Conservation (phyloP, 2,329 filamentous ascomycete species). For the Beauveria sp. region DNA sequence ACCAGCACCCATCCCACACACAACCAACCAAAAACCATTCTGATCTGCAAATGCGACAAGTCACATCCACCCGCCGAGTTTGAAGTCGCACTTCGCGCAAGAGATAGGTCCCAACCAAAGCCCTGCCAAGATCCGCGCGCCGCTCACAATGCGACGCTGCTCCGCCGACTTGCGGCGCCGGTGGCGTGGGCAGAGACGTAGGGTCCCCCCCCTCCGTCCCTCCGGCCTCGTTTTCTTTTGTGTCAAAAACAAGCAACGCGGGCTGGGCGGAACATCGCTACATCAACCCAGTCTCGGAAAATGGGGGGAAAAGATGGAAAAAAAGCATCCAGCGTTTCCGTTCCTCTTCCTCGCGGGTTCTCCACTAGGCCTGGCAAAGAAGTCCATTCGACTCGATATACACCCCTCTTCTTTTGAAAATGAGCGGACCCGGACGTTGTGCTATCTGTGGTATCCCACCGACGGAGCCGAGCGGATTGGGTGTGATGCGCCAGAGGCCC, state of each 20-base stretch:
- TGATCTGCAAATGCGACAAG: too few relatives aligned
- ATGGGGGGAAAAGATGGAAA: too few relatives aligned
- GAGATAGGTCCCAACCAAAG: not conserved
- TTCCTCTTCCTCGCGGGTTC: too few relatives aligned
- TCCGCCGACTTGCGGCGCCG: not conserved
- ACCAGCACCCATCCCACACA: too few relatives aligned
- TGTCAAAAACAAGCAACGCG: not conserved
- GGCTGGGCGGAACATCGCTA: not conserved
- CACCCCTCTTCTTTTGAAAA: not conserved
- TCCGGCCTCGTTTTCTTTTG: not conserved
- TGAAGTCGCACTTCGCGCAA: too few relatives aligned
- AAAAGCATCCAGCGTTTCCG: too few relatives aligned
- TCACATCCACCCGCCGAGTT: too few relatives aligned
- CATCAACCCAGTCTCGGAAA: too few relatives aligned
- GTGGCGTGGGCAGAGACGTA: not conserved
- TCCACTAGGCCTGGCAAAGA: too few relatives aligned
- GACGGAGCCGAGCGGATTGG: slow-evolving; percentile 2
- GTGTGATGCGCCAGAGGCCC: not conserved
- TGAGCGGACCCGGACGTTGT: not conserved
- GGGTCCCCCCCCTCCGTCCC: not conserved
- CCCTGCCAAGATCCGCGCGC: slow-evolving; percentile 6
- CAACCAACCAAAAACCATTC: too few relatives aligned
- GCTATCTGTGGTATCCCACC: not conserved
- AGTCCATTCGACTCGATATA: too few relatives aligned
- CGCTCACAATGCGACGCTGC: slow-evolving; percentile 3